Evolutionary conservation across 257 asterid genomes (phyloP).

Genomic region (Penstemon davidsonii): DNA sequence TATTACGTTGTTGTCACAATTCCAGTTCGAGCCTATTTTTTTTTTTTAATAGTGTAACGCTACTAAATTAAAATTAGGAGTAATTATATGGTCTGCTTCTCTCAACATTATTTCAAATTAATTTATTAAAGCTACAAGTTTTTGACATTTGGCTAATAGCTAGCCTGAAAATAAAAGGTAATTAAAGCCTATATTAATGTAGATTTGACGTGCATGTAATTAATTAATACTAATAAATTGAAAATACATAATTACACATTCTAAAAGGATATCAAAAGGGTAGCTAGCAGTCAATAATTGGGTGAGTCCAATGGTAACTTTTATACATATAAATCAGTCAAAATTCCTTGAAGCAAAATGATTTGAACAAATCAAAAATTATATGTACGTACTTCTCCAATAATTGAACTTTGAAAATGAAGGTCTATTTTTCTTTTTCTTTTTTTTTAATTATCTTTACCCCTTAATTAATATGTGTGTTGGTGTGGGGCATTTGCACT

Average conservation of each 20-base stretch:
- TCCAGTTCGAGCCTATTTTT: too few species aligned
- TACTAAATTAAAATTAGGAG: too few species aligned
- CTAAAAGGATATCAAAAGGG: neutral
- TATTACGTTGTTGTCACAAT: too few species aligned
- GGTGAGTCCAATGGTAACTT: slow-evolving; percentile 25
- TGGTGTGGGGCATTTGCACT: slow-evolving; percentile 33
- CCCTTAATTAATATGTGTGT: neutral
- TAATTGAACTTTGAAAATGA: slow-evolving; percentile 23
- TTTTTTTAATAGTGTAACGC: too few species aligned
- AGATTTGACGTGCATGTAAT: neutral
- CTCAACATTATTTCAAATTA: too few species aligned
- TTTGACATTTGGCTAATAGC: too few species aligned
- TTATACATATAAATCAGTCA: slow-evolving; percentile 30
- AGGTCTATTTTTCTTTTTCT: neutral
- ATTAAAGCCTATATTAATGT: neutral
- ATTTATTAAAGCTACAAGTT: too few species aligned
- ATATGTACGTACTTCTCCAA: slow-evolving; percentile 26
- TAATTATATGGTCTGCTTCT: too few species aligned
- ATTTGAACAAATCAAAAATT: slow-evolving; percentile 24
- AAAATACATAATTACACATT: slow-evolving; percentile 10
- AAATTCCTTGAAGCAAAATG: slow-evolving; percentile 26
- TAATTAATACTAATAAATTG: neutral
- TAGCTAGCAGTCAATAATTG: slow-evolving; percentile 31
- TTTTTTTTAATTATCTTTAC: neutral
- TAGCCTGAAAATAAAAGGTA: too few species aligned